Evolutionary conservation across 73 alveolate genomes (phyloP).

Genomic region (Urostyla sp.): DNA sequence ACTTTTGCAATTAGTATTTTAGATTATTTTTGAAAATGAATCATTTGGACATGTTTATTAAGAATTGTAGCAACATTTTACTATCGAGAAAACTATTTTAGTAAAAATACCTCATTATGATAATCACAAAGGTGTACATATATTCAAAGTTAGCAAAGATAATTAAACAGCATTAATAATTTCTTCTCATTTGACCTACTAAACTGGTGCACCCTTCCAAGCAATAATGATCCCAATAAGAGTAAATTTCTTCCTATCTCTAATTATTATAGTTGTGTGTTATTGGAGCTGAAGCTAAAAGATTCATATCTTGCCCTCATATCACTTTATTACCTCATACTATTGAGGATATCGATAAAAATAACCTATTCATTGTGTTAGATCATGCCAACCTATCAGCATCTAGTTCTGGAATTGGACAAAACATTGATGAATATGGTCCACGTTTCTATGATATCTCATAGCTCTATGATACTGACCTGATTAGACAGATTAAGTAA

Average conservation of each 20-base stretch:
- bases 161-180: too few relatives aligned
- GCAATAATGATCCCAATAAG: conserved; percentile 14
- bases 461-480: conserved; percentile 2
- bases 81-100: too few relatives aligned
- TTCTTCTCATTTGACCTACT: conserved; percentile 1
- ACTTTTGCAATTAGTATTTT: too few relatives aligned
- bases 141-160: too few relatives aligned
- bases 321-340: not conserved
- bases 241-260: not conserved
- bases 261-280: not conserved
- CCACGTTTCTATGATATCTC: conserved; percentile 34
- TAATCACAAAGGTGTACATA: too few relatives aligned
- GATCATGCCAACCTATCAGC: conserved; percentile 46
- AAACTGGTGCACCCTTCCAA: conserved; percentile 8
- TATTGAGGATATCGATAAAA: not conserved
- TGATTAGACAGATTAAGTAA: not conserved
- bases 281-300: conserved; percentile 2
- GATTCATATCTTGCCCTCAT: conserved; percentile 26
- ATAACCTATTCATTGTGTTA: not conserved
- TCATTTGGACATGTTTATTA: too few relatives aligned
- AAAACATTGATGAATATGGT: conserved; percentile 16
- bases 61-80: too few relatives aligned
- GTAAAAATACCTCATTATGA: too few relatives aligned
- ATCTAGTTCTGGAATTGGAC: conserved; percentile 36
- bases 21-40: too few relatives aligned